These are phyloP conservation scores for Oryza coarctata DNA, from an alignment of 176 grass and related monocot genomes.

Conservation along the genomic window DNA sequence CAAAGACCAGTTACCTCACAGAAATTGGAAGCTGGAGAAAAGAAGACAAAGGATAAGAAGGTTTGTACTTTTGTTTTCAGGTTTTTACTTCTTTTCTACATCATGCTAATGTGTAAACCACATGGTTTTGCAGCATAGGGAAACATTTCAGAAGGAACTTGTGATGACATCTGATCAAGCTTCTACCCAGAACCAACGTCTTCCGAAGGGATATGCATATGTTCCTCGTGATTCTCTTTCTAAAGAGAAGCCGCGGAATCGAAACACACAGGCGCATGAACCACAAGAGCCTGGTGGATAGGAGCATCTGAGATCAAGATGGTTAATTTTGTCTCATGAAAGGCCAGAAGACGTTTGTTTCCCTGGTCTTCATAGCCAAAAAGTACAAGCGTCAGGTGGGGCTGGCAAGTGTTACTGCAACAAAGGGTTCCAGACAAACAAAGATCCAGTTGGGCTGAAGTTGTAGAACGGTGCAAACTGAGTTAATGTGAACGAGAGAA, in stretches of 20 bases:
- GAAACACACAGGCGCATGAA: constrained; percentile 52
- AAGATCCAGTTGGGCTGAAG: constrained; percentile 40
- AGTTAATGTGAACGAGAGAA: constrained; percentile 22
- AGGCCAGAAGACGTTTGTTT: constrained; percentile 7
- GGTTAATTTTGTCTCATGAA: constrained; percentile 33
- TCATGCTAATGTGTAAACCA: constrained; percentile 27
- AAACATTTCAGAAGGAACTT: constrained; percentile 79
- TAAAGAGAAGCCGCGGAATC: constrained; percentile 69
- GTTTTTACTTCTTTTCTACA: constrained; percentile 9
- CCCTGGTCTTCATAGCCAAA: constrained; percentile 30
- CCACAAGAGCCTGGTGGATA: constrained; percentile 82
- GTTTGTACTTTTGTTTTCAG: constrained; percentile 34
- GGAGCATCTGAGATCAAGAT: constrained; percentile 42
- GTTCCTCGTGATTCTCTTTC: constrained; percentile 86
- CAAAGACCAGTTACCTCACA: constrained; percentile 46
- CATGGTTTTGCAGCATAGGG: constrained; percentile 52
- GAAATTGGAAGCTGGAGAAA: constrained; percentile 65
- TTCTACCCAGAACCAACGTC: constrained; percentile 81
- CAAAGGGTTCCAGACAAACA: constrained; percentile 36
- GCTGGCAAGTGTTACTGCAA: constrained; percentile 26
- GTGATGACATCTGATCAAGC: constrained; percentile 97
- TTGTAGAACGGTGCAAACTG: constrained; percentile 47
- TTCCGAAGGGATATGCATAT: constrained; percentile 89
- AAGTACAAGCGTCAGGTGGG: constrained; percentile 5
- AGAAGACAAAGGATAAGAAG: constrained; percentile 66